These are phyloP conservation scores for Rhytidiadelphus loreus DNA, from an alignment of 225 moss, liverwort and hornwort species.

Conservation along the genomic window DNA sequence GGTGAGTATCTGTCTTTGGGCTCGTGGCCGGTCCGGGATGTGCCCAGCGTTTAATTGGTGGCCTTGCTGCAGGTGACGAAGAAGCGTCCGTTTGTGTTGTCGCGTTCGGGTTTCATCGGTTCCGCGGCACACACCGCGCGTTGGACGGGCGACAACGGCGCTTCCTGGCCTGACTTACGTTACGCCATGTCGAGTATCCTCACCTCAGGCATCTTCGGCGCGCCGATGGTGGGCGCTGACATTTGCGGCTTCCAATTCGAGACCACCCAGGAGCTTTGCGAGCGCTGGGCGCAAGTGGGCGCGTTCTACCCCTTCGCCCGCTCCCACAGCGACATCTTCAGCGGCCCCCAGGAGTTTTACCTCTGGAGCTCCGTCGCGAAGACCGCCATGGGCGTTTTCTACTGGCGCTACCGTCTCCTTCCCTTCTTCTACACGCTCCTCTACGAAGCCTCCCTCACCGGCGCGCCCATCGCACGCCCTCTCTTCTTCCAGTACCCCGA, in stretches of 20 bases:
- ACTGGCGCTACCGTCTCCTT: constrained; percentile 58
- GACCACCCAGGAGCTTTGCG: constrained; percentile 57
- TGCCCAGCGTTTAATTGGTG: not conserved
- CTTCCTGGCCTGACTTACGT: constrained; percentile 43
- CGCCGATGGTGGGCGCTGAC: not conserved
- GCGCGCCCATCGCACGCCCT: constrained; percentile 53
- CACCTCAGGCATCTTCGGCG: constrained; percentile 1
- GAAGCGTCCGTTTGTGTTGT: constrained; percentile 53
- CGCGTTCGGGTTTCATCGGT: constrained; percentile 54
- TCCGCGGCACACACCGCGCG: constrained; percentile 43
- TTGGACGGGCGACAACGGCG: constrained; percentile 76
- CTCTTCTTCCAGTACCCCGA: constrained; percentile 63
- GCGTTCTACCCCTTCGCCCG: constrained; percentile 81
- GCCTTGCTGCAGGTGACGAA: not conserved
- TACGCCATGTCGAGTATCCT: constrained; percentile 34
- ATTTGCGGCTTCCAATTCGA: not conserved
- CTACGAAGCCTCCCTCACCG: constrained; percentile 20
- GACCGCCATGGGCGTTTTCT: constrained; percentile 25
- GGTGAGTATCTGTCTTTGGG: not conserved
- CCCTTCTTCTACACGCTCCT: constrained; percentile 67
- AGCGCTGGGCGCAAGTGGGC: constrained; percentile 69
- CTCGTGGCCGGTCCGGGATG: not conserved
- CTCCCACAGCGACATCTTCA: constrained; percentile 39
- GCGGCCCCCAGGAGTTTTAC: constrained; percentile 49
- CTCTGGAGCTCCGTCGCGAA: constrained; percentile 56